A percentile compares a stretch with the other conserved stretches of the same genome.
Evolutionary conservation across 192 early-diverging fungal species (phyloP).

Genomic region (Gigaspora rosea): DNA sequence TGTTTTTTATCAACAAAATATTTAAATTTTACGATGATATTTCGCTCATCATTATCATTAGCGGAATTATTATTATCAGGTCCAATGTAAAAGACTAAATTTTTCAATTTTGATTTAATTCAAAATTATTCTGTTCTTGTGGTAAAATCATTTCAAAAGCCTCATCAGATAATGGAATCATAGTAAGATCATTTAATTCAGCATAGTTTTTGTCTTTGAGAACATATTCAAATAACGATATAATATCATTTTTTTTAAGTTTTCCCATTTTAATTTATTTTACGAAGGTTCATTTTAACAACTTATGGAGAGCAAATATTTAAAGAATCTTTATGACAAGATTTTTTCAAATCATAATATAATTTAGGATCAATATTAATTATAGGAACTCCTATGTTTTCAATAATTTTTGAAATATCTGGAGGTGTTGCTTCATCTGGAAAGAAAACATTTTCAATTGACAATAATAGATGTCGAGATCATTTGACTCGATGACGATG

Average conservation of each 20-base stretch:
- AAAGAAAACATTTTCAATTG: neutral
- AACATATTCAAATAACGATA: neutral
- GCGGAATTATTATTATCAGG: neutral
- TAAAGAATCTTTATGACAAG: neutral
- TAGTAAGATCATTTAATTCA: neutral
- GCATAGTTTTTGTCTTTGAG: neutral
- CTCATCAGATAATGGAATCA: constrained; percentile 1
- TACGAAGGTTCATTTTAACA: neutral
- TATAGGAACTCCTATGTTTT: neutral
- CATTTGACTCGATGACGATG: too few species aligned
- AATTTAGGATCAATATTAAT: neutral
- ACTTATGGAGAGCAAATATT: neutral
- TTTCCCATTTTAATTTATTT: neutral
- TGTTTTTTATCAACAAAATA: neutral
- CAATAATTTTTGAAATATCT: neutral
- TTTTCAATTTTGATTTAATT: too few species aligned
- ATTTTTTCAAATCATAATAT: neutral
- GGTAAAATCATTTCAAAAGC: neutral
- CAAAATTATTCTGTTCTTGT: neutral
- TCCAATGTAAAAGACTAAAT: neutral
- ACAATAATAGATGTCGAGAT: neutral
- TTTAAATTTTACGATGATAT: neutral
- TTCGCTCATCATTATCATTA: neutral
- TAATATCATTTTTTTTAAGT: neutral
- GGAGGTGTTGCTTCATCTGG: neutral